Base-by-base conservation (phyloP, 2,329 filamentous ascomycete genomes). In the Sclerotinia subarctica region DNA sequence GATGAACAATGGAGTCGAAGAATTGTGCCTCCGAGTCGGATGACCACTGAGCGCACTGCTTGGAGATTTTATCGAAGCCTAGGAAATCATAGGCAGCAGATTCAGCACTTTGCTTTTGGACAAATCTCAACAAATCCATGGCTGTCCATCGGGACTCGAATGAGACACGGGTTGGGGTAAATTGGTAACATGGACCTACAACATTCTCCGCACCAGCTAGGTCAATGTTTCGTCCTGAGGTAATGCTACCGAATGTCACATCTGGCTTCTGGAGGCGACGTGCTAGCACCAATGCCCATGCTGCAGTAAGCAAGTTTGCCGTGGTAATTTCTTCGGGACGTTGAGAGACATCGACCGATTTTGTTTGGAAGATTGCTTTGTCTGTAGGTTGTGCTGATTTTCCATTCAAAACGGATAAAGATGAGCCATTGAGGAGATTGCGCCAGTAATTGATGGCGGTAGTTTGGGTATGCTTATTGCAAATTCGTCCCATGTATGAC, bases 141-240 rank as follows among this genome's bases (percentile, higher is more conserved):
- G 73, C 73, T 5, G 72, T 80, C 78, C 78, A 80, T 0, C 70
- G 24, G 0, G 70, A 11, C 6, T 77, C 66, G 68, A 83, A 79
- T 0, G 70, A 67, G 2, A 83, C 78, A 26, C 82, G 78, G 64
- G 82, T 76, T 1, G 82, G 82, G 2, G 79, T 79, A 65, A 81
- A 79, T 69, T 82, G 79, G 75, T 80, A 82, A 68, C 80, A 82
- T 0, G 82, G 81, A 0, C 82, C 82, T 21, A 80, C 75, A 42
- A 82, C 77, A 46, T 76, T 74, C 46, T 82, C 80, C 1, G 78
- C 75, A 57, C 75, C 74, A 7, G 74, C 66, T 0, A 80, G 73
- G 38, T 77, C 78, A 24, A 81, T 74, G 66, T 79, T 80, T 15
- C 82, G 79, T 2, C 82, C 82, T 0, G 77, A 79, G 1, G 79